Percentiles rank a stretch among this genome's conserved stretches.
These are phyloP conservation scores for Starmerella potacharoeniae DNA, from an alignment of 805 yeast species.

Conservation along the genomic window DNA sequence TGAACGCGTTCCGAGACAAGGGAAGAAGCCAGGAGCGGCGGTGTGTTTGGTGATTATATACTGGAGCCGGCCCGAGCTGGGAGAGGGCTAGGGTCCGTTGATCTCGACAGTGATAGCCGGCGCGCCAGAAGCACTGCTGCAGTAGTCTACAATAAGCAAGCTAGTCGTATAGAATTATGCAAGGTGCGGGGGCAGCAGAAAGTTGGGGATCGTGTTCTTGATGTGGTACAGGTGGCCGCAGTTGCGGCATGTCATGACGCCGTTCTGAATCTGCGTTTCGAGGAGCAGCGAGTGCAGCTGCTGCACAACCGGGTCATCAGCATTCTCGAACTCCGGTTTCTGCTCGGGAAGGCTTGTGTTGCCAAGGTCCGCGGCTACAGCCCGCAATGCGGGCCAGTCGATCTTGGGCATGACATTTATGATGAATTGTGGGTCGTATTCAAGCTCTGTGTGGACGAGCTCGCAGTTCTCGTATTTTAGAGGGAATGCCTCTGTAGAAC, in stretches of 20 bases:
- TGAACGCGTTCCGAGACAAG: background rate
- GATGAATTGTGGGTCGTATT: slow-evolving; percentile 72
- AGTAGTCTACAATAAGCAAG: background rate
- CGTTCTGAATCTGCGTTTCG: slow-evolving; percentile 80
- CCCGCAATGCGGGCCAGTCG: slow-evolving; percentile 75
- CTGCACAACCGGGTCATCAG: slow-evolving; percentile 41
- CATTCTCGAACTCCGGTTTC: slow-evolving; percentile 31
- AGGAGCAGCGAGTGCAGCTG: slow-evolving; percentile 70
- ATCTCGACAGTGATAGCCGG: background rate
- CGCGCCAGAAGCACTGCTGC: background rate
- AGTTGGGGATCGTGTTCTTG: slow-evolving; percentile 88
- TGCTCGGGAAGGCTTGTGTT: slow-evolving; percentile 36
- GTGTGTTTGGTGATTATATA: background rate
- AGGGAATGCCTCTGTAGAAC: slow-evolving; percentile 70
- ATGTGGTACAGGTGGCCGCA: slow-evolving; percentile 83
- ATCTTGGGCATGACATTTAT: slow-evolving; percentile 64
- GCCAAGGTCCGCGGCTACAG: slow-evolving; percentile 66
- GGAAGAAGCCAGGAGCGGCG: background rate
- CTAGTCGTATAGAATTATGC: slow-evolving; percentile 31
- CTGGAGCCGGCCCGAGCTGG: background rate
- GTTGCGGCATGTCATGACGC: slow-evolving; percentile 76
- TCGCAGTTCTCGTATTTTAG: slow-evolving; percentile 57
- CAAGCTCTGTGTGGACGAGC: slow-evolving; percentile 63
- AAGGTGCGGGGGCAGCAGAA: slow-evolving; percentile 86
- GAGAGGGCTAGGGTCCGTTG: background rate